Base-by-base conservation (phyloP, 1,284 basidiomycete genomes). In the Chalciporus piperatoides region DNA sequence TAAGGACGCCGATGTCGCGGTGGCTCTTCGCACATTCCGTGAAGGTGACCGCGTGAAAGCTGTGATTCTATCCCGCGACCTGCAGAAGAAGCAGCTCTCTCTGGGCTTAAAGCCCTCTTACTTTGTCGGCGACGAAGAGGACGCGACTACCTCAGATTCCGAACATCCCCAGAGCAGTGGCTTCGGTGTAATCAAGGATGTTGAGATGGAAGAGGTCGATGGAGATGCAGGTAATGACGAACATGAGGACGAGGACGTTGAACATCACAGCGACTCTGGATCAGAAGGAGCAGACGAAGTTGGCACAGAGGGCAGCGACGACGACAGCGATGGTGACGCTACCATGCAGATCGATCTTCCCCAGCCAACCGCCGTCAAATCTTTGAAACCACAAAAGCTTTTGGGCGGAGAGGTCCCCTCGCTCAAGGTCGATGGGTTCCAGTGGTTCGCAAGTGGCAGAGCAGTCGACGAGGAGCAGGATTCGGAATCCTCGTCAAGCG, bases 101-200 rank as follows among this genome's bases (percentile, higher is more conserved):
- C 80, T 99, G 39, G 88, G 92, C 46, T 75, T 98, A 54, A 98
- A 97, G 70, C 91, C 90, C 30, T 95, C 89, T 41, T 86, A 88
- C 68, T 96, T 97, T 66, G 69, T 67, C 30, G 79, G 77, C 24
- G 65, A 67, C 11, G 67, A 68, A 3, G 70, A 67, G 0, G 64
- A 65, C 12, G 69, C 71, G 41, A 48, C 46, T 6, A 66, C 58
- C 10, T 56, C 51, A 17, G 68, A 56, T 35, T 41, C 35, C 9
- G 53, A 52, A 36, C 38, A 37, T 1, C 24, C 8, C 2, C 32
- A 41, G 17, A 58, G 64, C 28, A 65, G 62, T 3, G 68, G 70
- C 11, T 57, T 63, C 51, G 66, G 56, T 23, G 61, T 59, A 12
- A 58, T 57, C 9, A 56, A 52, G 41, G 67, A 64, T 10, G 63